Conservation (phyloP, 108 stramenopile genomes). For the Cyclotella kingstonii region DNA sequence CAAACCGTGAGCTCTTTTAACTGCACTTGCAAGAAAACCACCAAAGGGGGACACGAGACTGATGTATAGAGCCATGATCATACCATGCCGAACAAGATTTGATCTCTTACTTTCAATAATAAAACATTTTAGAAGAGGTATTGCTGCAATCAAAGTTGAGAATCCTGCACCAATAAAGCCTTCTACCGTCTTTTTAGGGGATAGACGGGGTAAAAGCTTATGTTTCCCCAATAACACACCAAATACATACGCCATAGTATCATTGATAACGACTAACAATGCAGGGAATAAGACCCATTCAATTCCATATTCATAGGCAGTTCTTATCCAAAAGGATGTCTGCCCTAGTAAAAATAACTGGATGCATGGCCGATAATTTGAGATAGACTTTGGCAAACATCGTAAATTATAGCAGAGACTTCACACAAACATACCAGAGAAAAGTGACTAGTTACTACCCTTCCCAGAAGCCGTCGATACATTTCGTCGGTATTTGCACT, state of each 20-base stretch:
- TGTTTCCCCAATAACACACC: conserved; percentile 80
- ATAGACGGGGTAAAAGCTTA: conserved; percentile 74
- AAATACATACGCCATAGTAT: conserved; percentile 86
- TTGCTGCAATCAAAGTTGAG: conserved; percentile 61
- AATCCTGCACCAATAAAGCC: conserved; percentile 92
- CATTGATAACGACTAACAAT: conserved; percentile 80
- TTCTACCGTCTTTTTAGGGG: conserved; percentile 97
- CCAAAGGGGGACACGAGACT: conserved; percentile 97
- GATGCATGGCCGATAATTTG: background rate
- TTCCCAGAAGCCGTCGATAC: conserved; percentile 57
- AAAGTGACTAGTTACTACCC: conserved; percentile 44
- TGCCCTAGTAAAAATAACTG: conserved; percentile 56
- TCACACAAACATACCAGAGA: conserved; percentile 43
- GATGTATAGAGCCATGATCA: conserved; percentile 87
- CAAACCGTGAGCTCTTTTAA: conserved; percentile 95
- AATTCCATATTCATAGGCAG: conserved; percentile 72
- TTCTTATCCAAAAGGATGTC: conserved; percentile 73
- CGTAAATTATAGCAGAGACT: background rate
- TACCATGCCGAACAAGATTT: conserved; percentile 46
- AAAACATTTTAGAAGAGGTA: conserved; percentile 23
- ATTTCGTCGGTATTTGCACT: conserved; percentile 30
- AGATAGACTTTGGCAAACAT: background rate
- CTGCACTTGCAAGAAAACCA: conserved; percentile 94
- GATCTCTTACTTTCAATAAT: conserved; percentile 9
- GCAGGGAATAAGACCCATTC: conserved; percentile 87